A percentile compares a stretch with the other conserved stretches of the same genome.
These are phyloP conservation scores for Zalerion maritima DNA, from an alignment of 495 filamentous ascomycete species.

Conservation along the genomic window DNA sequence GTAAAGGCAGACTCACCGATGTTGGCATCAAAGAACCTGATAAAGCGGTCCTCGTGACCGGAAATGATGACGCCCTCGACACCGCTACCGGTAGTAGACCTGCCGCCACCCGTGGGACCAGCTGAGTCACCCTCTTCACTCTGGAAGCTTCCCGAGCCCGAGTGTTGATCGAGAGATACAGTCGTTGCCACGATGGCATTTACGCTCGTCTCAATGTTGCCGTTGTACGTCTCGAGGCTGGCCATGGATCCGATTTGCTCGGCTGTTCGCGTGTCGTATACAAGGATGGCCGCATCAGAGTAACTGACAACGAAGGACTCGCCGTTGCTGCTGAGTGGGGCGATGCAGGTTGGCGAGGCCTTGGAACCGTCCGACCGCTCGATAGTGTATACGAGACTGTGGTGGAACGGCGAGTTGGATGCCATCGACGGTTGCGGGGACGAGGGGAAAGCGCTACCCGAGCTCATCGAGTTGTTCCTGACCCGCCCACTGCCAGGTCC, in stretches of 20 bases:
- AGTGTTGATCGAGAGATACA: slow-evolving; percentile 50
- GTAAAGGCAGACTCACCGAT: slow-evolving; percentile 54
- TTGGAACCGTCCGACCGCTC: slow-evolving; percentile 43
- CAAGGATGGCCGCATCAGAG: slow-evolving; percentile 72
- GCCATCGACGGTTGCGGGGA: slow-evolving; percentile 81
- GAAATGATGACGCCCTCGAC: slow-evolving; percentile 87
- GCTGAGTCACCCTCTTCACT: slow-evolving; percentile 31
- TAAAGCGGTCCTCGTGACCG: slow-evolving; percentile 88
- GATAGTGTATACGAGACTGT: slow-evolving; percentile 71
- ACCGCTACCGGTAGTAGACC: slow-evolving; percentile 41
- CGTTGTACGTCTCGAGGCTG: slow-evolving; percentile 83
- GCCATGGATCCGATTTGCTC: slow-evolving; percentile 89
- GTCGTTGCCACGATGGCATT: slow-evolving; percentile 87
- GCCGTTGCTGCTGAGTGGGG: slow-evolving; percentile 67
- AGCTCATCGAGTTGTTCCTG: slow-evolving; percentile 78
- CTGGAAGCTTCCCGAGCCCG: slow-evolving; percentile 45
- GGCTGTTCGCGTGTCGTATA: slow-evolving; percentile 81
- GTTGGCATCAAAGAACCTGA: slow-evolving; percentile 95
- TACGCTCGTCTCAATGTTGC: slow-evolving; percentile 65
- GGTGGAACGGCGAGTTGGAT: slow-evolving; percentile 39
- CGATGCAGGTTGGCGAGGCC: slow-evolving; percentile 82
- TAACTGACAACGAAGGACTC: slow-evolving; percentile 91
- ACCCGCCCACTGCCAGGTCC: slow-evolving; percentile 55
- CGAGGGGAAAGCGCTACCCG: slow-evolving; percentile 75
- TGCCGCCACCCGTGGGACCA: slow-evolving; percentile 65